A percentile compares a stretch with the other conserved stretches of the same genome.
phyloP scores from a whole-genome alignment of 2,329 filamentous ascomycete species.

The Botrytis deweyae region DNA sequence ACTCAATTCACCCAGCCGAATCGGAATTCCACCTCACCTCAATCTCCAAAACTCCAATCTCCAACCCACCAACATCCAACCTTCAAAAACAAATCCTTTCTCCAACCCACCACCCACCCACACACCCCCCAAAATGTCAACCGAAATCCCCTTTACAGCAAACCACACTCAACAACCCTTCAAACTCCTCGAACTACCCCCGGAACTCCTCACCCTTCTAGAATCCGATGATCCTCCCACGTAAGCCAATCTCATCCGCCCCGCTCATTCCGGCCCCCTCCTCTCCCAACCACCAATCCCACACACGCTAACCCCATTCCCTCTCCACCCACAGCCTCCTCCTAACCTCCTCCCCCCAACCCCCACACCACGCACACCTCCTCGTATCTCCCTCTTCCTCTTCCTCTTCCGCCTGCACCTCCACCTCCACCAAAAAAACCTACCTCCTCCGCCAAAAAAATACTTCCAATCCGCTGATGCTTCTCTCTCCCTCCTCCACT shows the following conservation, averaged over 20 bases:
- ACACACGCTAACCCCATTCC: conserved; percentile 37
- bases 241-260: conserved; percentile 41
- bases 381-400: conserved; percentile 27
- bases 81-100: neutral
- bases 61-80: too few species aligned
- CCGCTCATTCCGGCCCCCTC: neutral
- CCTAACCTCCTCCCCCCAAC: conserved; percentile 42
- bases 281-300: conserved; percentile 32
- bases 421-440: conserved; percentile 42
- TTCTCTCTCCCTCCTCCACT: conserved; percentile 47
- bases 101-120: neutral
- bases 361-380: conserved; percentile 23
- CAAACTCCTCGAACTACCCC: conserved; percentile 61
- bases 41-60: neutral
- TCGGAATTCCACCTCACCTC: neutral
- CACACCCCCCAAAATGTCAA: conserved; percentile 28
- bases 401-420: neutral
- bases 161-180: conserved; percentile 51
- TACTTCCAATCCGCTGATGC: conserved; percentile 64
- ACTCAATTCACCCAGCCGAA: neutral
- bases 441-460: conserved; percentile 65
- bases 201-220: conserved; percentile 56
- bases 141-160: conserved; percentile 53
- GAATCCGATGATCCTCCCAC: conserved; percentile 53
- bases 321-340: conserved; percentile 37